A percentile compares a stretch with the other conserved stretches of the same genome.
phyloP scores from a whole-genome alignment of 1,139 yeast genomes.

The Saccharomycopsis crataegensis region DNA sequence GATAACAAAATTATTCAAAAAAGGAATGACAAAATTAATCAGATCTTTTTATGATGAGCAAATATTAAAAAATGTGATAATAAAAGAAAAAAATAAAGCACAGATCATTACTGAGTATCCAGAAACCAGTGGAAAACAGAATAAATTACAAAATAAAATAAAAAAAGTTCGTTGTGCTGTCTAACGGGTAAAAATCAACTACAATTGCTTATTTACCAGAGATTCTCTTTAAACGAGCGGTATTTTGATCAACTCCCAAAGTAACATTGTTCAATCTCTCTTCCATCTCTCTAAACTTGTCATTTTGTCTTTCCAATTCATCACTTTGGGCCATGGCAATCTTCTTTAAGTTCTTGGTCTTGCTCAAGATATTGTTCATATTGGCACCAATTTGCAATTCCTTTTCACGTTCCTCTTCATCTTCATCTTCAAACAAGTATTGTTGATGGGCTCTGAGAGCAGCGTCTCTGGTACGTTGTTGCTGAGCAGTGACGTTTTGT shows the following conservation, averaged over 20 bases:
- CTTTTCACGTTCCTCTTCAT: conserved; percentile 54
- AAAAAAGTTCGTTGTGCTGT: neutral
- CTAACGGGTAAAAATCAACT: too few relatives aligned
- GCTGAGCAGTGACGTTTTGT: conserved; percentile 22
- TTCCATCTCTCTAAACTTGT: conserved; percentile 45
- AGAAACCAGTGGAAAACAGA: neutral
- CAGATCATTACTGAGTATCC: too few relatives aligned
- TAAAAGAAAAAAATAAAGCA: too few relatives aligned
- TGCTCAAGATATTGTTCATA: conserved; percentile 40
- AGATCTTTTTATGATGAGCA: too few relatives aligned
- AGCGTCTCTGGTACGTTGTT: conserved; percentile 31
- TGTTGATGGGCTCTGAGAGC: conserved; percentile 33
- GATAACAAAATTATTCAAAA: too few relatives aligned
- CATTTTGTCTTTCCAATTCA: conserved; percentile 47
- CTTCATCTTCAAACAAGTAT: conserved; percentile 50
- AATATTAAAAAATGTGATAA: too few relatives aligned
- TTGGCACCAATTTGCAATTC: conserved; percentile 52
- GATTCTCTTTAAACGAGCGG: conserved; percentile 29
- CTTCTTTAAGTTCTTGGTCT: conserved; percentile 41
- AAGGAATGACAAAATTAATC: too few relatives aligned
- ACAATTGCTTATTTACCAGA: conserved; percentile 18
- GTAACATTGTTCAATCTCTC: conserved; percentile 47
- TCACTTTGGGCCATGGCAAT: conserved; percentile 45
- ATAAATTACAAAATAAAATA: neutral
- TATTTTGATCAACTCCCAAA: conserved; percentile 44